Conservation (phyloP, 805 yeast genomes). For the Suhomyces sp. region DNA sequence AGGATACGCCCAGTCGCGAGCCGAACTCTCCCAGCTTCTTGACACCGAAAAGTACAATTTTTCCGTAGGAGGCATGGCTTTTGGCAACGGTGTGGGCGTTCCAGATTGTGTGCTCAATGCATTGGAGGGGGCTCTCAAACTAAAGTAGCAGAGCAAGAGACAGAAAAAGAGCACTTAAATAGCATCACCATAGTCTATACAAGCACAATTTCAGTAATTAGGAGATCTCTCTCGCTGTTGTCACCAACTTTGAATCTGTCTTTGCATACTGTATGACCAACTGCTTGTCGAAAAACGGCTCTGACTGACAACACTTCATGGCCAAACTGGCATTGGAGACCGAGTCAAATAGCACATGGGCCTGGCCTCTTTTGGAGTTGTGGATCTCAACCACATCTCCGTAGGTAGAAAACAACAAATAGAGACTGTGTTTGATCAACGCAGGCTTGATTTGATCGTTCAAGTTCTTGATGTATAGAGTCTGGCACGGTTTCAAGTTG, state of each 20-base stretch:
- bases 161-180: too few relatives aligned
- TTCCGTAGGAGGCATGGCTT: conserved; percentile 75
- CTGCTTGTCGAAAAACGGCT: conserved; percentile 51
- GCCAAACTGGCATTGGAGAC: conserved; percentile 52
- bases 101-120: conserved; percentile 79
- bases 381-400: conserved; percentile 62
- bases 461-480: conserved; percentile 58
- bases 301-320: conserved; percentile 43
- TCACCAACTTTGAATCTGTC: conserved; percentile 24
- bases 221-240: background rate
- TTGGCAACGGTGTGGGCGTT: conserved; percentile 78
- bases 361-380: conserved; percentile 59
- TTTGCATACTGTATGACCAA: conserved; percentile 41
- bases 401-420: conserved; percentile 55
- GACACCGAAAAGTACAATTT: conserved; percentile 27
- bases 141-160: background rate
- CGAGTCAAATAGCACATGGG: conserved; percentile 55
- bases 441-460: conserved; percentile 51
- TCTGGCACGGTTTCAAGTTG: conserved; percentile 31
- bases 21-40: conserved; percentile 31
- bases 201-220: background rate
- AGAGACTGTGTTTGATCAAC: conserved; percentile 51
- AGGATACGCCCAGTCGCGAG: conserved; percentile 54
- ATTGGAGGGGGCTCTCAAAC: conserved; percentile 48
- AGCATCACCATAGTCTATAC: too few relatives aligned